These are phyloP conservation scores for Eucalyptus paniculata DNA, from an alignment of 345 rosid genomes.

Conservation along the genomic window DNA sequence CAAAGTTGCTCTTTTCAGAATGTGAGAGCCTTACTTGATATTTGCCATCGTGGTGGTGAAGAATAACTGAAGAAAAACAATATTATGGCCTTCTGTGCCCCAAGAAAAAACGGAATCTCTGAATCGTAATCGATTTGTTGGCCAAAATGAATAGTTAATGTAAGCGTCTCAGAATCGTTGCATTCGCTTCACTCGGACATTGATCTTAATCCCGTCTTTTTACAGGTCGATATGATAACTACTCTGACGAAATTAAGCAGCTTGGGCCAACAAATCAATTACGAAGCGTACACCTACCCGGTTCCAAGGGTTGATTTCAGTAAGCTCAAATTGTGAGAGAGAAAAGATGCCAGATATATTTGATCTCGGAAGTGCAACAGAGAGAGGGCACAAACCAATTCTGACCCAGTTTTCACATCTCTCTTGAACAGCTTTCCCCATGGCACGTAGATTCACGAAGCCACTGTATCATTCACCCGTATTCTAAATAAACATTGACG, in stretches of 20 bases:
- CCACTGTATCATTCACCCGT: not conserved
- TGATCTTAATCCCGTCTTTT: not conserved
- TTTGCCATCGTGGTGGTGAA: not conserved
- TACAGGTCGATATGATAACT: slow-evolving; percentile 90
- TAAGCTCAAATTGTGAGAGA: slow-evolving; percentile 58
- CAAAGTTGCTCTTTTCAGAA: not conserved
- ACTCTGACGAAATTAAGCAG: slow-evolving; percentile 65
- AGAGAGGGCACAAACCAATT: not conserved
- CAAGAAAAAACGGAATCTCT: not conserved
- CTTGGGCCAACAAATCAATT: slow-evolving; percentile 80
- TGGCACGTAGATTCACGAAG: not conserved
- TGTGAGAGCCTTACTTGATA: not conserved
- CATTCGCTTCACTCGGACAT: not conserved
- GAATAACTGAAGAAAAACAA: not conserved
- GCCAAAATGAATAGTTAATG: not conserved
- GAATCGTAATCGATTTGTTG: not conserved
- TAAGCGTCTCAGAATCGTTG: not conserved
- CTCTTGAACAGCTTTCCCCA: not conserved
- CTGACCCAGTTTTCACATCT: not conserved
- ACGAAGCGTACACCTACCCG: slow-evolving; percentile 82
- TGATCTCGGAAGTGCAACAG: not conserved
- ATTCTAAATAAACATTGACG: not conserved
- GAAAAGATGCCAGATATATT: too few species aligned
- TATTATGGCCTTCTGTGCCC: not conserved
- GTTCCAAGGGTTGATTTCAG: slow-evolving; percentile 41